phyloP scores from a whole-genome alignment of 257 asterid species.

The Paraleonurus japonicus region DNA sequence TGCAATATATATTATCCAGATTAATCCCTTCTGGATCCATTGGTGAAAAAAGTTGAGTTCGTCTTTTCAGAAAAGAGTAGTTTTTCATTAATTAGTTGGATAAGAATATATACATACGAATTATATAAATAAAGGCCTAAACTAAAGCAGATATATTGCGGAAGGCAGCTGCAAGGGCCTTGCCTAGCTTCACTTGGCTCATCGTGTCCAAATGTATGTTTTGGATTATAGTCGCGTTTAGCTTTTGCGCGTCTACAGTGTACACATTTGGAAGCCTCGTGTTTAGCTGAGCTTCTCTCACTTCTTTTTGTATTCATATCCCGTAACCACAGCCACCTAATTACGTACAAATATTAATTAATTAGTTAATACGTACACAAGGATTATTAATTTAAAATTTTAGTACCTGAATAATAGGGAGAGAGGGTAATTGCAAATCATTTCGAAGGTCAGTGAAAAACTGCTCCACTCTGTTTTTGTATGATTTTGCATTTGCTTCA shows the following conservation, averaged over 20 bases:
- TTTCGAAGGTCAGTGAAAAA: neutral
- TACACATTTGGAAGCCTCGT: neutral
- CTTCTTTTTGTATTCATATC: neutral
- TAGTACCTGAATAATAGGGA: neutral
- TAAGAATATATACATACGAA: too few relatives aligned
- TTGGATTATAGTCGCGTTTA: neutral
- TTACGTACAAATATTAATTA: neutral
- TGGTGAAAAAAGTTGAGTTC: too few relatives aligned
- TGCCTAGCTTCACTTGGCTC: neutral
- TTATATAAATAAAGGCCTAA: neutral
- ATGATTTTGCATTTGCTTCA: neutral
- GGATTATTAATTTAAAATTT: too few relatives aligned
- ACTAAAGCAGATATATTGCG: neutral
- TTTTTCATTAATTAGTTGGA: too few relatives aligned
- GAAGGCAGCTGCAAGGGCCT: neutral
- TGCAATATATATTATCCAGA: too few relatives aligned
- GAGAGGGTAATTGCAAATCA: neutral
- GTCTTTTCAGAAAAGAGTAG: too few relatives aligned
- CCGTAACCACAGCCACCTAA: neutral
- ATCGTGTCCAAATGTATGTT: neutral
- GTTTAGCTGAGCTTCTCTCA: neutral
- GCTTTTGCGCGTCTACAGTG: neutral
- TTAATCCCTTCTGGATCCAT: too few relatives aligned
- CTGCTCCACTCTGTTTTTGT: neutral
- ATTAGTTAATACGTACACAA: too few relatives aligned